Conservation (phyloP, 306 rosid genomes). For the Prunus davidiana region DNA sequence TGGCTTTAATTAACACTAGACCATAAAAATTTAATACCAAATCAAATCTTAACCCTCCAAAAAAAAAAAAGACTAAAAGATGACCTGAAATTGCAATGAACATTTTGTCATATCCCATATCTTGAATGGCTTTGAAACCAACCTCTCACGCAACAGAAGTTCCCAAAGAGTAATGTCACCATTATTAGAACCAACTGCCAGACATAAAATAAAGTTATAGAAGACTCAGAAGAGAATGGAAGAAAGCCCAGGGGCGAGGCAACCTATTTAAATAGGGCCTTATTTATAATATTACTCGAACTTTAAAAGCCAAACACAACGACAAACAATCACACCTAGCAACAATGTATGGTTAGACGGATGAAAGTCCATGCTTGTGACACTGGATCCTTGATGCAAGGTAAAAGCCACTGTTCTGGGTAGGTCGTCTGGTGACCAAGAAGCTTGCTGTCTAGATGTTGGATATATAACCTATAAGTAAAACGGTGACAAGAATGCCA, state of each 20-base stretch:
- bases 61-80: constrained; percentile 5
- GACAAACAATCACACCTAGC: constrained; percentile 51
- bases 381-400: constrained; percentile 72
- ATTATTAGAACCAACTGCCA: constrained; percentile 71
- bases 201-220: constrained; percentile 15
- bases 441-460: constrained; percentile 51
- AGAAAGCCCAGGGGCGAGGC: neutral
- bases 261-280: neutral
- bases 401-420: constrained; percentile 73
- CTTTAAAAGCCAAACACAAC: neutral
- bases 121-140: constrained; percentile 77
- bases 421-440: constrained; percentile 73
- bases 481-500: constrained; percentile 20
- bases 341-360: constrained; percentile 71
- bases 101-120: constrained; percentile 56
- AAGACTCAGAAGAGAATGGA: neutral
- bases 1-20: neutral
- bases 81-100: constrained; percentile 74
- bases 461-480: constrained; percentile 65
- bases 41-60: neutral
- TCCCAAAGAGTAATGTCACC: constrained; percentile 91
- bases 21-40: constrained; percentile 18
- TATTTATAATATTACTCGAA: neutral
- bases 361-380: constrained; percentile 97
- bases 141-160: constrained; percentile 55